Base-by-base conservation (phyloP, 768 basidiomycete species). In the Pisolithus sp. region DNA sequence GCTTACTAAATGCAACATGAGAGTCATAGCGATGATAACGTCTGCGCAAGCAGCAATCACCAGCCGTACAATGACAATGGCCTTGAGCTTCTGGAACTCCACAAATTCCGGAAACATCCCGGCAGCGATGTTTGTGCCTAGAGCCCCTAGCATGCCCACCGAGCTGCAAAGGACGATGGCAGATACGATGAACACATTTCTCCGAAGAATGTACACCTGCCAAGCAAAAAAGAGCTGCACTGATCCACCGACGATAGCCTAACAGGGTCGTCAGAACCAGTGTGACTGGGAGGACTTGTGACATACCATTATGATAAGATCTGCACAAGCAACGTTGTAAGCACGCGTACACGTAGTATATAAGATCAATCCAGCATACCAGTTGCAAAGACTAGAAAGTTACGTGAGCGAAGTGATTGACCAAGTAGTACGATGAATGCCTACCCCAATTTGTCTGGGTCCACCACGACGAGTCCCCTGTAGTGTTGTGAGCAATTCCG, bases 171-270 rank as follows among this genome's bases (percentile, higher is more conserved):
- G 8, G 21, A 50, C 37, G 48, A 71, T 62, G 17, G 64, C 48
- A 15, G 41, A 36, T 17, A 65, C 64, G n/a, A 61, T 46, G n/a
- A 56, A 58, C 8, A 54, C 55, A 49, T 63, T 68, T 39, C 58
- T 56, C 7, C 68, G 66, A 38, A 73, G 51, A 17, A 68, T 62
- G 34, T 67, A 63, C 41, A 71, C 68, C 23, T 69, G 57, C 68
- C 68, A 71, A 2, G 73, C 71, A 48, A 73, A 77, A 58, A 78
- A 78, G 7, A 70, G 52, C 52, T 78, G 76, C 6, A 76, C 74
- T 20, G 68, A 50, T 28, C 65, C 55, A 2, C 69, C 71, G 37
- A 73, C 74, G 48, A 78, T 67, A 13, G 69, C 73, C 75, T 76
- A 30, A 21, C 26, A 18, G 7, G 18, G 17, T 12, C 15, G 42